Evolutionary conservation across 2,329 filamentous ascomycete species (phyloP).

Genomic region (Fusarium poae): DNA sequence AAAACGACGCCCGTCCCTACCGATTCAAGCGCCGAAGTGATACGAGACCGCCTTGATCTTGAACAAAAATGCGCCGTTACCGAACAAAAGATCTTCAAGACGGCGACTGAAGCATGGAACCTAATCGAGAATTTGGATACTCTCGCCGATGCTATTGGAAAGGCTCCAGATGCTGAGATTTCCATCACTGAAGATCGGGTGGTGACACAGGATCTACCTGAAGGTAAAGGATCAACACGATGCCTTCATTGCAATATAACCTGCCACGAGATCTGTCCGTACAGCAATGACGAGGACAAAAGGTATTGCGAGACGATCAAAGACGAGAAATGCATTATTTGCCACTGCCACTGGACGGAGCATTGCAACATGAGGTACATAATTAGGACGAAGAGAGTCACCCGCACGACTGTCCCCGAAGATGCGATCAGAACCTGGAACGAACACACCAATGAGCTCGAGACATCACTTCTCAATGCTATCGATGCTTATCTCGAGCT

Average conservation of each 20-base stretch:
- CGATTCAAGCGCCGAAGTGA: neutral
- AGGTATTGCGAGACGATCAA: neutral
- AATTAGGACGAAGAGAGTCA: neutral
- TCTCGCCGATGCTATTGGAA: neutral
- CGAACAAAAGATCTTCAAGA: neutral
- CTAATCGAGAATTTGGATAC: neutral
- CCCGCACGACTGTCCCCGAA: neutral
- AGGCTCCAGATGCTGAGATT: neutral
- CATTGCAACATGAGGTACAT: slow-evolving; percentile 4
- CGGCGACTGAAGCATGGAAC: neutral
- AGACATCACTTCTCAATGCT: neutral
- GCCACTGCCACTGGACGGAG: slow-evolving; percentile 3
- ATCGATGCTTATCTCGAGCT: neutral
- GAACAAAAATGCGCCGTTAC: neutral
- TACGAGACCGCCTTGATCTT: neutral
- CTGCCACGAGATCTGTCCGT: slow-evolving; percentile 4
- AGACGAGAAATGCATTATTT: slow-evolving; percentile 1
- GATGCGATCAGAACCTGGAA: neutral
- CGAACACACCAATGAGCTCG: neutral
- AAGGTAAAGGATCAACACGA: neutral
- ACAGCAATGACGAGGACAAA: slow-evolving; percentile 1
- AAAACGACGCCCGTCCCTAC: neutral
- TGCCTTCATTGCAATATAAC: slow-evolving; percentile 4
- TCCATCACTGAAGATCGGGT: slow-evolving; percentile 1
- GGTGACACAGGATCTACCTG: neutral